A percentile compares a stretch with the other conserved stretches of the same genome.
Evolutionary conservation across 2,329 filamentous ascomycete genomes (phyloP).

Genomic region (Talaromyces amestolkiae): DNA sequence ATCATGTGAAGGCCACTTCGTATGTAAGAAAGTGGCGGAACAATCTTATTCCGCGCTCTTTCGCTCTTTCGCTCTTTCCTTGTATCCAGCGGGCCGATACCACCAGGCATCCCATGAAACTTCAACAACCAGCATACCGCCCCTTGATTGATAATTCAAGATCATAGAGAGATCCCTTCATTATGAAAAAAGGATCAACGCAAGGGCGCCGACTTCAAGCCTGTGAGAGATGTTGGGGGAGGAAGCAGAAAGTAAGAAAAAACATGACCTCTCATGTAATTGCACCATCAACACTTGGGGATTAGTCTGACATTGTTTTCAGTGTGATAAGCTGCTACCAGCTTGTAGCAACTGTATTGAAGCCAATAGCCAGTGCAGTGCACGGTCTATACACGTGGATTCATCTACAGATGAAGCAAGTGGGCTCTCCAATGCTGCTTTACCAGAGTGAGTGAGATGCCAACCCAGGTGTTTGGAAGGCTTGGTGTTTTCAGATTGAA

Average conservation of each 20-base stretch:
- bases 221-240: conserved; percentile 34
- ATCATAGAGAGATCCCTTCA: not conserved
- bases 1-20: no score
- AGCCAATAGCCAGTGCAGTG: not conserved
- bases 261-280: not conserved
- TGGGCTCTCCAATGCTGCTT: not conserved
- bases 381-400: not conserved
- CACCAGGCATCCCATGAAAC: no score
- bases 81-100: no score
- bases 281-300: not conserved
- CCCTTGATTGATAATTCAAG: no score
- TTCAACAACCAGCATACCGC: no score
- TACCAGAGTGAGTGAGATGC: not conserved
- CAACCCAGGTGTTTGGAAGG: not conserved
- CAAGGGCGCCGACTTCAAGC: conserved; percentile 23
- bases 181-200: not conserved
- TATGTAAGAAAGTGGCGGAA: no score
- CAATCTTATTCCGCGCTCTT: no score
- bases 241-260: conserved; percentile 31
- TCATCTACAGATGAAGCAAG: not conserved
- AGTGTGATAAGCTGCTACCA: conserved; percentile 24
- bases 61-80: no score
- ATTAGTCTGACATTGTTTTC: not conserved
- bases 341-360: not conserved
- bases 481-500: not conserved